phyloP scores from a whole-genome alignment of 1,284 basidiomycete species.

The Kwoniella shivajii region DNA sequence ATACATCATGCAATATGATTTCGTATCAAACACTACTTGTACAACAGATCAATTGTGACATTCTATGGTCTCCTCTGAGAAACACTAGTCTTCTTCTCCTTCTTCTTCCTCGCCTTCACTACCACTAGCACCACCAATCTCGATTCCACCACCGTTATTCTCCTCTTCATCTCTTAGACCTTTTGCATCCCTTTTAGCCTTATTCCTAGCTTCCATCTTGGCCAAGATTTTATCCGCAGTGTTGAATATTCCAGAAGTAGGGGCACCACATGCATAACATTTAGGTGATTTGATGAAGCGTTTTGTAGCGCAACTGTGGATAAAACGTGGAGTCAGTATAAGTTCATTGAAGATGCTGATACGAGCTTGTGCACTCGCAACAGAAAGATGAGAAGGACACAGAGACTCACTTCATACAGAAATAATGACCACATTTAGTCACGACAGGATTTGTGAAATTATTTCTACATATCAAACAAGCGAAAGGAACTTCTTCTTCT shows the following conservation, averaged over 20 bases:
- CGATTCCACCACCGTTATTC: conserved; percentile 39
- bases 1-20: too few species aligned
- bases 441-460: conserved; percentile 93
- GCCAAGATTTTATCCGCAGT: conserved; percentile 54
- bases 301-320: conserved; percentile 77
- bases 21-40: too few species aligned
- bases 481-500: conserved; percentile 90
- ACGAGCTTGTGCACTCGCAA: too few species aligned
- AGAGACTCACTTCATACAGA: conserved; percentile 69
- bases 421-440: conserved; percentile 96
- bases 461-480: conserved; percentile 93
- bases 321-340: conserved; percentile 9
- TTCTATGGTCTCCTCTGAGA: neutral
- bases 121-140: conserved; percentile 33
- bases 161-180: conserved; percentile 35
- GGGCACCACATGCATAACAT: conserved; percentile 89
- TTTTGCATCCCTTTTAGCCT: conserved; percentile 42
- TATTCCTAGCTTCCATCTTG: conserved; percentile 51
- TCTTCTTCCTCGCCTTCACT: conserved; percentile 29
- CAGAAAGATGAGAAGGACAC: neutral
- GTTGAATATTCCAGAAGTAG: conserved; percentile 84
- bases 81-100: conserved; percentile 10
- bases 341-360: neutral
- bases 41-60: conserved; percentile 1
- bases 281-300: conserved; percentile 92